phyloP scores from a whole-genome alignment of 225 moss, liverwort and hornwort genomes.

The Physcomitrellopsis africana region DNA sequence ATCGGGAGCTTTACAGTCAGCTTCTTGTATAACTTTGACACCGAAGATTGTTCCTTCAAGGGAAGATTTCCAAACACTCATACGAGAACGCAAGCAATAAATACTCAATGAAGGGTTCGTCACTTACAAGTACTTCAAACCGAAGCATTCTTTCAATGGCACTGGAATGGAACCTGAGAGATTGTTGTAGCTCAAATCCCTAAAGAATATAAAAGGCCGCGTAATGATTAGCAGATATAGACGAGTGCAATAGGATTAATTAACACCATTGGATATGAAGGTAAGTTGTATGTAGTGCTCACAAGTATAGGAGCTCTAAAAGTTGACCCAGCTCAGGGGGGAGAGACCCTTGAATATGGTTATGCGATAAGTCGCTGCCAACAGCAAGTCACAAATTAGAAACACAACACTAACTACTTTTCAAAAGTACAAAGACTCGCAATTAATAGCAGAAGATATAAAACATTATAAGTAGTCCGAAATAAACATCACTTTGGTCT shows the following conservation, averaged over 20 bases:
- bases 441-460: not conserved
- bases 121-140: constrained; percentile 63
- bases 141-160: constrained; percentile 71
- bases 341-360: constrained; percentile 66
- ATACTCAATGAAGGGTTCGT: not conserved
- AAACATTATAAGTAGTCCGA: not conserved
- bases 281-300: constrained; percentile 17
- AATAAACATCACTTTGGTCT: not conserved
- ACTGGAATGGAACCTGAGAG: constrained; percentile 73
- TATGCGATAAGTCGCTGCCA: constrained; percentile 72
- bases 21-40: not conserved
- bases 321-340: constrained; percentile 76
- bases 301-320: constrained; percentile 69
- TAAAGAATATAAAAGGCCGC: constrained; percentile 27
- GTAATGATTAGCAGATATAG: not conserved
- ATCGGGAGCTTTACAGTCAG: not conserved
- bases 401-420: not conserved
- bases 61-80: not conserved
- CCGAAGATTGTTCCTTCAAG: not conserved
- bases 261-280: not conserved
- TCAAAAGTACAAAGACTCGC: not conserved
- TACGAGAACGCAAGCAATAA: not conserved
- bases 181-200: constrained; percentile 79
- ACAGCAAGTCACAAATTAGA: constrained; percentile 16
- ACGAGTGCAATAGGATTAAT: not conserved